These are phyloP conservation scores for Vigna angularis DNA, from an alignment of 306 rosid genomes.

Conservation along the genomic window DNA sequence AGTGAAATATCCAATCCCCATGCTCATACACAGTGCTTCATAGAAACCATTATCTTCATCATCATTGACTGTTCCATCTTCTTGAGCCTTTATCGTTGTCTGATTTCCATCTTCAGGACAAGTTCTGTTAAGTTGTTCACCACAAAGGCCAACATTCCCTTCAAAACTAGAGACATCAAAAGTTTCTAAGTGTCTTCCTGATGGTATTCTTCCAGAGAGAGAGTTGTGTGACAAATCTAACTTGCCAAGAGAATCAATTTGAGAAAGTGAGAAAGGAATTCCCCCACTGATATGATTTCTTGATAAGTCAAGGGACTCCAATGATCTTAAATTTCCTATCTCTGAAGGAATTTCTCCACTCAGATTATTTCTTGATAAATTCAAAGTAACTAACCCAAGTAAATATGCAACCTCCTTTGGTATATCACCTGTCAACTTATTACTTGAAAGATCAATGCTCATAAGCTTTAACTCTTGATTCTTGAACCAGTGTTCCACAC, in stretches of 20 bases:
- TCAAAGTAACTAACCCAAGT: too few species aligned
- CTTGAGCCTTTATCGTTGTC: not conserved
- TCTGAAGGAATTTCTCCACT: not conserved
- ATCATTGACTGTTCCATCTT: not conserved
- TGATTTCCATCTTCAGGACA: not conserved
- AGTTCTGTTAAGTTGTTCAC: slow-evolving; percentile 6
- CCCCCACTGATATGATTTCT: not conserved
- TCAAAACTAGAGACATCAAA: not conserved
- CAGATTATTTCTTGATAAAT: not conserved
- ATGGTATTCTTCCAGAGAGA: slow-evolving; percentile 26
- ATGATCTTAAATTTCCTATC: not conserved
- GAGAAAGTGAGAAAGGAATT: not conserved
- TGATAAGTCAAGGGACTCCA: not conserved
- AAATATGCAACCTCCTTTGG: too few species aligned
- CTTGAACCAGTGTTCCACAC: too few species aligned
- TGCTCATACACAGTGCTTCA: slow-evolving; percentile 14
- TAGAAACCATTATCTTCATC: not conserved
- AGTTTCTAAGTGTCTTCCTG: not conserved
- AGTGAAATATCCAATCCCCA: slow-evolving; percentile 24
- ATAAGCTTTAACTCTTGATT: too few species aligned
- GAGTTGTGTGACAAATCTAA: slow-evolving; percentile 10
- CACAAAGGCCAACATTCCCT: slow-evolving; percentile 30
- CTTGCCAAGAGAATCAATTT: not conserved
- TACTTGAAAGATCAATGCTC: too few species aligned
- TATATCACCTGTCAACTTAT: too few species aligned